phyloP scores from a whole-genome alignment of 257 asterid genomes.

The Capsicum baccatum region DNA sequence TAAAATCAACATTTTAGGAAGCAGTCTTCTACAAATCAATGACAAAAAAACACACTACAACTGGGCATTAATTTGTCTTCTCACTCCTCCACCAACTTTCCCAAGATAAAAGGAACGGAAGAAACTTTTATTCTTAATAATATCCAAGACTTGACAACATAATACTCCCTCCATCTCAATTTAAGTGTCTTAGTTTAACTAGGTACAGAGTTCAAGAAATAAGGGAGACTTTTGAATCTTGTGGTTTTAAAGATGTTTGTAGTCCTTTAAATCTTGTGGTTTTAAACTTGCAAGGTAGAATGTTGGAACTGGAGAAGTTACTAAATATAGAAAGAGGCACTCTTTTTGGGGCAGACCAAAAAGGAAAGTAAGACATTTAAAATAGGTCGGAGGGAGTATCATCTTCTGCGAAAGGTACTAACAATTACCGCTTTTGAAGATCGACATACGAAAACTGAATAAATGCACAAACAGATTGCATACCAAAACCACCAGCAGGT shows the following conservation, averaged over 20 bases:
- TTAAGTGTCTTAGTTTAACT: too few relatives aligned
- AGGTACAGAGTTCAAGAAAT: too few relatives aligned
- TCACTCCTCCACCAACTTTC: not conserved
- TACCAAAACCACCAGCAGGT: slow-evolving; percentile 99
- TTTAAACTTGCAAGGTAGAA: too few relatives aligned
- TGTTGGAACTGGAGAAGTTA: too few relatives aligned
- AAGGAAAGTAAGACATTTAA: too few relatives aligned
- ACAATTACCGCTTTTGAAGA: not conserved
- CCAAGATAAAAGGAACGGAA: not conserved
- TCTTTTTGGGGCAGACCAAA: too few relatives aligned
- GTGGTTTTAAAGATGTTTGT: too few relatives aligned
- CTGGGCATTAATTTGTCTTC: not conserved
- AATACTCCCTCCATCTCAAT: too few relatives aligned
- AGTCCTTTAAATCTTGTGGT: too few relatives aligned
- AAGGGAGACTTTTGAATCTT: too few relatives aligned
- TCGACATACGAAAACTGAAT: not conserved
- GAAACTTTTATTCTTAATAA: not conserved
- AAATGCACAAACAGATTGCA: not conserved
- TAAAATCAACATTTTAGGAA: not conserved
- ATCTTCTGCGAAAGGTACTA: not conserved
- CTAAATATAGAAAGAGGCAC: too few relatives aligned
- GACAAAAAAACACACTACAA: not conserved
- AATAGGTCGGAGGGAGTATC: too few relatives aligned
- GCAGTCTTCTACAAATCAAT: not conserved
- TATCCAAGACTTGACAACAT: not conserved